Evolutionary conservation across 495 filamentous ascomycete species (phyloP).

Genomic region (Aspergillus kassunensis): DNA sequence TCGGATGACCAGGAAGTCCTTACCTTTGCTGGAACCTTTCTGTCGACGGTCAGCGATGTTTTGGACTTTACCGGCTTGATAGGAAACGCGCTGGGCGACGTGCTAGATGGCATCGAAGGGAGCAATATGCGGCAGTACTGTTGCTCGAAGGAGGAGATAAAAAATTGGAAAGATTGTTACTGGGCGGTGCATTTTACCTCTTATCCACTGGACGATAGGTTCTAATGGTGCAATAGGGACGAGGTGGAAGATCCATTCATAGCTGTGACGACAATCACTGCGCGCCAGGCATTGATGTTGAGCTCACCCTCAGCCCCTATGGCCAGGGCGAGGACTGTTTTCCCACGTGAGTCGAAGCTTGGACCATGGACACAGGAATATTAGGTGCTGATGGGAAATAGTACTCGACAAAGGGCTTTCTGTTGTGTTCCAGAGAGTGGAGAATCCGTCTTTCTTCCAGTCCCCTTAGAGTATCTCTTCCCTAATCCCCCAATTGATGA

Average conservation of each 20-base stretch:
- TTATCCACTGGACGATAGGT: too few relatives aligned
- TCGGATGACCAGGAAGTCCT: constrained; percentile 5
- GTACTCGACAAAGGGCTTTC: constrained; percentile 16
- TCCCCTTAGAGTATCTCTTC: constrained; percentile 32
- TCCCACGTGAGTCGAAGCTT: background rate
- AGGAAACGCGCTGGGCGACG: background rate
- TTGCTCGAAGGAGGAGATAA: constrained; percentile 2
- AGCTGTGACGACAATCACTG: constrained; percentile 11
- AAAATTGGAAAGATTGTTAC: constrained; percentile 10
- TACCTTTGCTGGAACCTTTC: constrained; percentile 5
- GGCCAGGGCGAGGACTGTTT: constrained; percentile 5
- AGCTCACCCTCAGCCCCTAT: background rate
- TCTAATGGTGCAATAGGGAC: background rate
- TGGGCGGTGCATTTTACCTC: constrained; percentile 1
- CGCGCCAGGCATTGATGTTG: background rate
- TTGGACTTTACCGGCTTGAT: background rate
- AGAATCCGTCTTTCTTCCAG: constrained; percentile 24
- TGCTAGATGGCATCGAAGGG: constrained; percentile 1
- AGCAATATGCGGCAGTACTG: constrained; percentile 3
- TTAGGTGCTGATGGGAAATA: background rate
- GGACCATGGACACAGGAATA: background rate
- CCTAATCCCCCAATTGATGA: constrained; percentile 16
- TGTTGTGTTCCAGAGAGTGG: constrained; percentile 21
- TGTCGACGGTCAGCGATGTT: background rate
- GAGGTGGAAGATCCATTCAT: background rate